phyloP scores from a whole-genome alignment of 176 grass and related monocot genomes.

The Triticum dicoccoides region DNA sequence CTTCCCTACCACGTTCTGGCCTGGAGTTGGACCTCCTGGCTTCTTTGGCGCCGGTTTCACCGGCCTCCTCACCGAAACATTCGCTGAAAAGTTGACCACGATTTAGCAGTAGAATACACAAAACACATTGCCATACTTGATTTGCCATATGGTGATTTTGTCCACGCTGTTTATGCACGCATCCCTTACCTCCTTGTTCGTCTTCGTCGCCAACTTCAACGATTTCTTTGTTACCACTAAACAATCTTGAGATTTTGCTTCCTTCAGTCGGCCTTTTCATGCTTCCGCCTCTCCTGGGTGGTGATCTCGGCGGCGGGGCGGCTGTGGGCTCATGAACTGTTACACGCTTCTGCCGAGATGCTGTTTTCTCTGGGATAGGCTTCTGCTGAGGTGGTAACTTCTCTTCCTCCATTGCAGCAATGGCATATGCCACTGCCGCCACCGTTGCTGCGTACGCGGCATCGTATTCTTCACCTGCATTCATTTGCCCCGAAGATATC shows the following conservation, averaged over 20 bases:
- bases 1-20: constrained; percentile 20
- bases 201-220: constrained; percentile 34
- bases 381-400: constrained; percentile 16
- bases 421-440: constrained; percentile 67
- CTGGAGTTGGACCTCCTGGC: neutral
- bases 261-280: constrained; percentile 45
- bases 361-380: neutral
- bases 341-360: constrained; percentile 20
- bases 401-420: constrained; percentile 45
- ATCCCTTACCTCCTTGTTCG: constrained; percentile 47
- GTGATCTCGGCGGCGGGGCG: neutral
- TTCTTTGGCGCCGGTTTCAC: neutral
- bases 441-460: constrained; percentile 43
- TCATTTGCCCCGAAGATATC: constrained; percentile 2
- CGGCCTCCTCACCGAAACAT: constrained; percentile 30
- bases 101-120: neutral
- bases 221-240: constrained; percentile 49
- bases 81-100: constrained; percentile 27
- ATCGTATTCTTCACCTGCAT: constrained; percentile 23
- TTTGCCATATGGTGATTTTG: neutral
- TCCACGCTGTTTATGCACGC: neutral
- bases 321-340: neutral
- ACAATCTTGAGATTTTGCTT: constrained; percentile 47
- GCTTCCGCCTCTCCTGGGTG: constrained; percentile 33
- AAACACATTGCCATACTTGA: neutral